Conservation (phyloP, 2,329 filamentous ascomycete species). For the Leptographium radiaticola region DNA sequence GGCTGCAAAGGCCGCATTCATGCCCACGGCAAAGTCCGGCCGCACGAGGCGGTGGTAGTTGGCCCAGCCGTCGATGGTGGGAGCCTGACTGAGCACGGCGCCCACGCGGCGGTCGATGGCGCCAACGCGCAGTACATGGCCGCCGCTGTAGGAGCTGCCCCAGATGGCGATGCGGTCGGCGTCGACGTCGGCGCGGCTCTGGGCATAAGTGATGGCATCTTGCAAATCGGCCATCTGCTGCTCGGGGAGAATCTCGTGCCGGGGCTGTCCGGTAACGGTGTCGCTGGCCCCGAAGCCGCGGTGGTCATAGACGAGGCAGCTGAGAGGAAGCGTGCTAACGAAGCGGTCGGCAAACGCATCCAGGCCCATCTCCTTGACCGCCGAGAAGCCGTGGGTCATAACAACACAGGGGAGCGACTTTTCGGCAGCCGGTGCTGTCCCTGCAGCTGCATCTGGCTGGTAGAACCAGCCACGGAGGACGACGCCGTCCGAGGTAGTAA, state of each 20-base stretch:
- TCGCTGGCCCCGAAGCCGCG: slow-evolving; percentile 21
- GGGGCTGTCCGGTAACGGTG: slow-evolving; percentile 13
- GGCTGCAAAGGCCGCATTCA: background rate
- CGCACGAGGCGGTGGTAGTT: slow-evolving; percentile 21
- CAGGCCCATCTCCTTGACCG: slow-evolving; percentile 9
- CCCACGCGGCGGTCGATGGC: slow-evolving; percentile 26
- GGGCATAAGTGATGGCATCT: slow-evolving; percentile 24
- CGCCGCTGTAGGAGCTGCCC: slow-evolving; percentile 23
- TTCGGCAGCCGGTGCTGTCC: background rate
- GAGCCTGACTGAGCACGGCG: slow-evolving; percentile 23
- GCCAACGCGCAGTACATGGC: slow-evolving; percentile 24
- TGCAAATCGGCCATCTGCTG: slow-evolving; percentile 20
- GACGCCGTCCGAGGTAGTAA: slow-evolving; percentile 15
- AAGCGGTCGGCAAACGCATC: slow-evolving; percentile 15
- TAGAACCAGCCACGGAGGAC: slow-evolving; percentile 19
- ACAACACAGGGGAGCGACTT: background rate
- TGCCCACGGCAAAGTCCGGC: slow-evolving; percentile 15
- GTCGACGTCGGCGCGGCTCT: background rate
- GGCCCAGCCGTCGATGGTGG: slow-evolving; percentile 20
- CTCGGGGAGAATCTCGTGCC: slow-evolving; percentile 18
- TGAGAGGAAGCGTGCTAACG: slow-evolving; percentile 12
- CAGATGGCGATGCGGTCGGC: slow-evolving; percentile 15
- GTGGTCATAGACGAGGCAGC: slow-evolving; percentile 22
- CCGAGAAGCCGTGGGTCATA: slow-evolving; percentile 3
- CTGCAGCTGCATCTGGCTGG: slow-evolving; percentile 2